A percentile compares a stretch with the other conserved stretches of the same genome.
Conservation (phyloP, 2,329 filamentous ascomycete species). For the Grosmannia huntii region DNA sequence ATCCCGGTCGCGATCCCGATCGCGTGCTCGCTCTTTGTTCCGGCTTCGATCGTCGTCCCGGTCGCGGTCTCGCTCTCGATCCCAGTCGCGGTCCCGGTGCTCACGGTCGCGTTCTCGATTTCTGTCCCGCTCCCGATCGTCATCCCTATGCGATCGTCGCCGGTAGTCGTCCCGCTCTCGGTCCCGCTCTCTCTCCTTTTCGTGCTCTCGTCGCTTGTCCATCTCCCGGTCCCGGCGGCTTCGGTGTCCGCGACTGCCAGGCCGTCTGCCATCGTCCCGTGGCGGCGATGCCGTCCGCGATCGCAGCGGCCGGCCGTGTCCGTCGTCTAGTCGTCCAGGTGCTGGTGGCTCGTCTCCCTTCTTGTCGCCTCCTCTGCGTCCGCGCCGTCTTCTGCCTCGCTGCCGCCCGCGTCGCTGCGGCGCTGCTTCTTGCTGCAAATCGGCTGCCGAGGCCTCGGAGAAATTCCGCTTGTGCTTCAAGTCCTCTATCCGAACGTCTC, state of each 20-base stretch:
- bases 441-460: not conserved
- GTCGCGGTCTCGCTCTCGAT: not conserved
- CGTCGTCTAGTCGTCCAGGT: not conserved
- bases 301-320: not conserved
- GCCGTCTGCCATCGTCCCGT: not conserved
- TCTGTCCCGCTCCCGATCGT: conserved; percentile 1
- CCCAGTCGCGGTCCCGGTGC: conserved; percentile 1
- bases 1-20: conserved; percentile 3
- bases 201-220: too few species aligned
- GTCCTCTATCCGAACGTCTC: not conserved
- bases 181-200: conserved; percentile 1
- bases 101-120: conserved; percentile 5
- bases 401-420: not conserved
- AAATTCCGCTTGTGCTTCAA: not conserved
- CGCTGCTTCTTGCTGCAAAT: not conserved
- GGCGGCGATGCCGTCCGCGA: not conserved
- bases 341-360: not conserved
- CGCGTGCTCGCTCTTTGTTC: conserved; percentile 1
- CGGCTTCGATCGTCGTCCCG: conserved; percentile 3
- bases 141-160: not conserved
- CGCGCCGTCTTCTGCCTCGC: not conserved
- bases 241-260: conserved; percentile 24
- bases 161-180: conserved; percentile 3
- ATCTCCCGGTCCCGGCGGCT: conserved; percentile 16
- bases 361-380: not conserved